These are phyloP conservation scores for Lodderomyces margitis DNA, from an alignment of 1,139 yeast genomes.

Conservation along the genomic window DNA sequence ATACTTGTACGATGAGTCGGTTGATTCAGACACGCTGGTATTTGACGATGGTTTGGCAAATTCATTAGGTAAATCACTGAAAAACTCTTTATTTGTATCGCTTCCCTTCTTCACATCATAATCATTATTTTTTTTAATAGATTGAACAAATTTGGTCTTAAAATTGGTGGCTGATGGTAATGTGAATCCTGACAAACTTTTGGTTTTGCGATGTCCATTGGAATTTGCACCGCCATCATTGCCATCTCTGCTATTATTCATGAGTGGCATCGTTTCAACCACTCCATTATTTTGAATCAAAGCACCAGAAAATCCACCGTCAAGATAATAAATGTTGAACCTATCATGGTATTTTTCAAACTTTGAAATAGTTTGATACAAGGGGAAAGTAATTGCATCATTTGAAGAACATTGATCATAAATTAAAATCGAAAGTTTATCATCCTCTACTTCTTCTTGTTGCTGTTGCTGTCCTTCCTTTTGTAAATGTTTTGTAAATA, in stretches of 20 bases:
- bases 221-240: background rate
- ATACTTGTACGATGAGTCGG: slow-evolving; percentile 27
- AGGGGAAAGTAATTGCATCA: slow-evolving; percentile 31
- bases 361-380: slow-evolving; percentile 43
- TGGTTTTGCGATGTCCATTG: slow-evolving; percentile 7
- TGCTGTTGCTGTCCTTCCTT: slow-evolving; percentile 12
- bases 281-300: slow-evolving; percentile 1
- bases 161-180: slow-evolving; percentile 37
- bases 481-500: slow-evolving; percentile 3
- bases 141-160: slow-evolving; percentile 29
- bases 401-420: slow-evolving; percentile 45
- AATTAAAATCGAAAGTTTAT: slow-evolving; percentile 37
- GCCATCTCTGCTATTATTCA: slow-evolving; percentile 2
- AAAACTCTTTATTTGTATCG: background rate
- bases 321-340: slow-evolving; percentile 32
- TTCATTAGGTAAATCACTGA: background rate
- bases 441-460: slow-evolving; percentile 13
- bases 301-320: slow-evolving; percentile 33
- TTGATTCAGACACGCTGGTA: too few species aligned
- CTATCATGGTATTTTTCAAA: slow-evolving; percentile 27
- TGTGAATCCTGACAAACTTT: slow-evolving; percentile 31
- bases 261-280: slow-evolving; percentile 3
- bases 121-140: slow-evolving; percentile 27
- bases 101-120: background rate
- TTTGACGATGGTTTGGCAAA: too few species aligned